Conservation (phyloP, 164 flowering plant genomes). For the Vitis vinifera region DNA sequence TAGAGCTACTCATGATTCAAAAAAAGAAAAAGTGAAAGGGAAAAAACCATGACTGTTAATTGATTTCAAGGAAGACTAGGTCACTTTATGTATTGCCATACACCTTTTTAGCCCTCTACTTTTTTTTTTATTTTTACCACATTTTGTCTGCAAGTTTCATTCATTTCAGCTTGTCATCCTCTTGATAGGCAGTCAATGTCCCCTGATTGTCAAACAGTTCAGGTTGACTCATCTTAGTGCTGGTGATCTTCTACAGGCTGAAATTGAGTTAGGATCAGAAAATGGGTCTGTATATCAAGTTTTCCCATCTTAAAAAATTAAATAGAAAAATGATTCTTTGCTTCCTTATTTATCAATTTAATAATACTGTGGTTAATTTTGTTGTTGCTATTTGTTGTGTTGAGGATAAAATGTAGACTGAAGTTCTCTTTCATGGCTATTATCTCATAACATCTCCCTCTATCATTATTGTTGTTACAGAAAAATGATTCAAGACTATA, state of each 20-base stretch:
- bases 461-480: slow-evolving; percentile 15
- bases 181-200: slow-evolving; percentile 48
- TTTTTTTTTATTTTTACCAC: background rate
- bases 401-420: background rate
- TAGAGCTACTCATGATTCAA: too few species aligned
- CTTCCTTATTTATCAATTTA: background rate
- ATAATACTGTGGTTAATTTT: background rate
- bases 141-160: background rate
- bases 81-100: too few species aligned
- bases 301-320: background rate
- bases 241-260: slow-evolving; percentile 49
- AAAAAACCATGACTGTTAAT: too few species aligned
- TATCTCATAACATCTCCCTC: background rate
- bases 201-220: slow-evolving; percentile 32
- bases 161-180: background rate
- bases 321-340: background rate
- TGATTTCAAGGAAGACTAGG: too few species aligned
- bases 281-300: slow-evolving; percentile 24
- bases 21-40: too few species aligned
- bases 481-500: slow-evolving; percentile 42
- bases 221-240: slow-evolving; percentile 46
- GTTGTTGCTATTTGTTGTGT: background rate
- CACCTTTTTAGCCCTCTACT: too few species aligned
- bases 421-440: too few species aligned
- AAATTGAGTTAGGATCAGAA: slow-evolving; percentile 42